Base-by-base conservation (phyloP, 2,329 filamentous ascomycete genomes). In the Venturia asperata region DNA sequence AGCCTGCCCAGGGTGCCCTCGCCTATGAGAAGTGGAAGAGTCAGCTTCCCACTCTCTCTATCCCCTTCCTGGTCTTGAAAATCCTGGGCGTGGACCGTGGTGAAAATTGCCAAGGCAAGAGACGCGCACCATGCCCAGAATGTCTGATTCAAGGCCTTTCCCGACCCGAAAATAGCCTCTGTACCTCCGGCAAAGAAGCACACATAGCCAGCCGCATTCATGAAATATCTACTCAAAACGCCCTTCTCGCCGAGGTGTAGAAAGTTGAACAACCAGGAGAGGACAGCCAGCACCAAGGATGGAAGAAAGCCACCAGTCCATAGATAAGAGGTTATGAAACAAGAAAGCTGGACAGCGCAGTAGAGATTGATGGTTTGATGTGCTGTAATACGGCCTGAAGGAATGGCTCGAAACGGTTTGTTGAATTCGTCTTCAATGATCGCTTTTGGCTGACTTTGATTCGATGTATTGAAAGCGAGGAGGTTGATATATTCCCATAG, bases 41-140 rank as follows among this genome's bases (percentile, higher is more conserved):
- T 56, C 27, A 34, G 1, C 30, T 37, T 56, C 13, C 52, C 27
- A 19, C 52, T 56, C 17, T 19, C 27, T 21, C 13, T 56, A 56
- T 56, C 27, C 15, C 52, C 52, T 6, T 56, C 52, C n/a, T 56
- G 52, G 21, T 56, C 52, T 17, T 30, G 30, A 37, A 56, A 56
- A n/a, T 56, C 52, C 13, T 30, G 27, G 15, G 52, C 52, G 19
- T 56, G 52, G 24, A 56, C 17, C 11, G 52, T 56, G 17, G 52
- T 56, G 5, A 37, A 34, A 9, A 56, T 37, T 1, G 34, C 52
- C 3, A 15, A 19, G 5, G n/a, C 52, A 11, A 56, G 5, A 5
- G 34, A 17, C 2, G 7, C 11, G 9, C 52, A 56, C 52, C 52
- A 56, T 11, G 1, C 6, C 52, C 52, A 56, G n/a, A 56, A 56